phyloP scores from a whole-genome alignment of 495 filamentous ascomycete genomes.

The Letharia columbiana region DNA sequence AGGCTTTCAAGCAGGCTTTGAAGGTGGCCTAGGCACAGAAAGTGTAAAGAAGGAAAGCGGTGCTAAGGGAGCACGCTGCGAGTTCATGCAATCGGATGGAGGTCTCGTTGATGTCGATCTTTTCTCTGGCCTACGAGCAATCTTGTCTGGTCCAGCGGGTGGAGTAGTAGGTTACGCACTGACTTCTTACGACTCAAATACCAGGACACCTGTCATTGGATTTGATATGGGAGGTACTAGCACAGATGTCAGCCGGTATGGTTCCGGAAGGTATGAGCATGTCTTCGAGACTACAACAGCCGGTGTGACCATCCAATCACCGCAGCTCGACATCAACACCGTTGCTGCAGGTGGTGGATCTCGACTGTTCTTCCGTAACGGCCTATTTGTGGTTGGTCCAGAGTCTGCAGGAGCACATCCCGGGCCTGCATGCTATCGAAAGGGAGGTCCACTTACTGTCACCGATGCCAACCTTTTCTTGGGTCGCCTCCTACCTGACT shows the following conservation, averaged over 20 bases:
- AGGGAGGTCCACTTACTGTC: conserved; percentile 85
- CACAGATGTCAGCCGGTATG: conserved; percentile 90
- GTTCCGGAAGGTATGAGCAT: conserved; percentile 82
- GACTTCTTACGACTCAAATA: conserved; percentile 80
- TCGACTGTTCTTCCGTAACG: conserved; percentile 81
- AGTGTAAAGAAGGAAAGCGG: conserved; percentile 46
- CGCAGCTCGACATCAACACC: conserved; percentile 96
- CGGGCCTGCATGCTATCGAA: conserved; percentile 89
- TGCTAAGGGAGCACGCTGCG: conserved; percentile 49
- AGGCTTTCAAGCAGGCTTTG: conserved; percentile 64
- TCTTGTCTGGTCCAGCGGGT: conserved; percentile 53
- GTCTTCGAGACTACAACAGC: conserved; percentile 97
- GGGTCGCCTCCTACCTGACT: conserved; percentile 80
- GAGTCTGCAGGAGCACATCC: conserved; percentile 92
- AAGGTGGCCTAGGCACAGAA: conserved; percentile 43
- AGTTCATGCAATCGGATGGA: conserved; percentile 51
- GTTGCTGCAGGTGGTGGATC: conserved; percentile 92
- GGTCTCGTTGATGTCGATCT: conserved; percentile 47
- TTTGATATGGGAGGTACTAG: conserved; percentile 97
- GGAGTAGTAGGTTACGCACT: conserved; percentile 89
- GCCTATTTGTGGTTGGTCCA: conserved; percentile 91
- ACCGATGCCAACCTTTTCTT: conserved; percentile 92
- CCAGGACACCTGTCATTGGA: conserved; percentile 84
- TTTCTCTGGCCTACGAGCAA: conserved; percentile 51
- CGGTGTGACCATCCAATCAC: conserved; percentile 88